phyloP scores from a whole-genome alignment of 140 eudicot genomes.

The Anethum foeniculum region DNA sequence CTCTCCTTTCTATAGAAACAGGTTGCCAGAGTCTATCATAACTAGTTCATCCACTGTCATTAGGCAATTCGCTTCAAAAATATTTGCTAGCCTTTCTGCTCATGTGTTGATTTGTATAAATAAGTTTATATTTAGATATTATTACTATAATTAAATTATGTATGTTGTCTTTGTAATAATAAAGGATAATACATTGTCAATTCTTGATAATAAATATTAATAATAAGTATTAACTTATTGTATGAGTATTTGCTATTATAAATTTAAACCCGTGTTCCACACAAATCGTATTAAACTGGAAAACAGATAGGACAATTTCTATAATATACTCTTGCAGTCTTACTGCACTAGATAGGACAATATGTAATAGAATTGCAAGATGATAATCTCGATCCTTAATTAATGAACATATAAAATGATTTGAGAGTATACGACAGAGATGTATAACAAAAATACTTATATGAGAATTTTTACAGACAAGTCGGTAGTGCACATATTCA shows the following conservation, averaged over 20 bases:
- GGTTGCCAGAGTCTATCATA: background rate
- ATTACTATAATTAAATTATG: background rate
- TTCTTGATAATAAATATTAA: too few species aligned
- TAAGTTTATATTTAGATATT: background rate
- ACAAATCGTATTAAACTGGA: background rate
- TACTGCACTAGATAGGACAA: background rate
- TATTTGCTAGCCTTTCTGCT: background rate
- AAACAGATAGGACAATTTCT: background rate
- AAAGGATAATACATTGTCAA: background rate
- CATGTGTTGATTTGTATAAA: background rate
- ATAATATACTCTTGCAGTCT: background rate
- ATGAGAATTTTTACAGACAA: background rate
- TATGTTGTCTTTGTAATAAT: background rate
- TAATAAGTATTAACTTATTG: background rate
- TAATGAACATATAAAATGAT: background rate
- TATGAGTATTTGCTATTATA: background rate
- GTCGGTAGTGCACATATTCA: background rate
- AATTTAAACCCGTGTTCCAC: background rate
- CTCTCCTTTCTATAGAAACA: background rate
- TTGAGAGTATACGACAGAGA: background rate
- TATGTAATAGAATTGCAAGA: background rate
- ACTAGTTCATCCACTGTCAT: background rate
- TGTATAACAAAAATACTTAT: background rate
- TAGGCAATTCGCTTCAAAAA: background rate
- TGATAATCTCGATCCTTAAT: background rate